Evolutionary conservation across 768 basidiomycete genomes (phyloP).

Genomic region (Pulveroboletus sp.): DNA sequence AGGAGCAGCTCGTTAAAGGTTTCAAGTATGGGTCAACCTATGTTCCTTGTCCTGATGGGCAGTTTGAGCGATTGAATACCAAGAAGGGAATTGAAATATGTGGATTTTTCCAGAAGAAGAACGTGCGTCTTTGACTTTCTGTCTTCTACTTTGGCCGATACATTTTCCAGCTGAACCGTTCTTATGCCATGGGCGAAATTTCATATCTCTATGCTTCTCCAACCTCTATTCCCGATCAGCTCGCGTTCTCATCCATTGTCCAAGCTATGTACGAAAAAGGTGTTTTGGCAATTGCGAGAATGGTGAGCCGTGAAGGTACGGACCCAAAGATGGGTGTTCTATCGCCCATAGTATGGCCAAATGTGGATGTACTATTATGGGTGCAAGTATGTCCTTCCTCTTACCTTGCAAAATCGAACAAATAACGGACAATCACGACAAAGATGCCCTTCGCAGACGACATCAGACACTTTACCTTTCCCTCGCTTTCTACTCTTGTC

Average conservation of each 20-base stretch:
- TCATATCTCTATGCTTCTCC: constrained; percentile 82
- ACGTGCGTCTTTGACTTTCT: constrained; percentile 40
- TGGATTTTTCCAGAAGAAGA: constrained; percentile 68
- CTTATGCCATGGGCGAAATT: constrained; percentile 78
- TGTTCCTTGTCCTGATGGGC: constrained; percentile 81
- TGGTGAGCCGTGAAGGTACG: constrained; percentile 65
- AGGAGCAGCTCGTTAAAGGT: constrained; percentile 73
- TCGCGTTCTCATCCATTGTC: constrained; percentile 82
- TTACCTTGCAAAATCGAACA: not conserved
- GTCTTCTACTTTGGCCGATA: not conserved
- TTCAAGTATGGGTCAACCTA: constrained; percentile 91
- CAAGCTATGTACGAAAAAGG: constrained; percentile 69
- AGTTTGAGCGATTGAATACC: constrained; percentile 70
- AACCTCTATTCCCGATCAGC: constrained; percentile 60
- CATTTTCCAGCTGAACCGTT: constrained; percentile 66
- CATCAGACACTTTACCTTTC: constrained; percentile 80
- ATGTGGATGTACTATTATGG: constrained; percentile 81
- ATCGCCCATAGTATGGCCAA: constrained; percentile 53
- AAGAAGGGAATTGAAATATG: constrained; percentile 84
- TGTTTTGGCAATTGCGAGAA: constrained; percentile 76
- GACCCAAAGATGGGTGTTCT: constrained; percentile 88
- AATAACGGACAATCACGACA: not conserved
- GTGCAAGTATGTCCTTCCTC: constrained; percentile 52
- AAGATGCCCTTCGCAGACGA: constrained; percentile 98
- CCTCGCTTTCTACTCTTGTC: constrained; percentile 67